Evolutionary conservation across 1,139 yeast genomes (phyloP).

Genomic region (Debaryomycetaceae sp.): DNA sequence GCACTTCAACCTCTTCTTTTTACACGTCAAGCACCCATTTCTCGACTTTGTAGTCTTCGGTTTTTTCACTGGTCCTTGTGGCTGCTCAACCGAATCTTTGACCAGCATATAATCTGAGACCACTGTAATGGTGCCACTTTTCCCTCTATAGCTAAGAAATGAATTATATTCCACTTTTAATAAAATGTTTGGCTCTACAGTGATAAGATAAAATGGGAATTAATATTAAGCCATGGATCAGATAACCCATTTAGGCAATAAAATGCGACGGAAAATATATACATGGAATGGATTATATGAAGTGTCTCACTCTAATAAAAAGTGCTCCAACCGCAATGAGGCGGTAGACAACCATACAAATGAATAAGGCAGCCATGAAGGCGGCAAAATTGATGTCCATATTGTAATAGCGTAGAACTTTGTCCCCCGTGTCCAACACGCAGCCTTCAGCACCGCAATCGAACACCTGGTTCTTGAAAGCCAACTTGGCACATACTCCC

Average conservation of each 20-base stretch:
- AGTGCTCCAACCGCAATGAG: constrained; percentile 23
- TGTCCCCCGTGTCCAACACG: constrained; percentile 30
- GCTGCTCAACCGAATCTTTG: not conserved
- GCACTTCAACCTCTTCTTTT: constrained; percentile 53
- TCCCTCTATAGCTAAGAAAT: not conserved
- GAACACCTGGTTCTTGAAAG: constrained; percentile 31
- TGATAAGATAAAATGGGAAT: constrained; percentile 3
- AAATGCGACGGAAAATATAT: not conserved
- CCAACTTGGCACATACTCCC: constrained; percentile 44
- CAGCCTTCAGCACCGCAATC: constrained; percentile 27
- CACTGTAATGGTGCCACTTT: not conserved
- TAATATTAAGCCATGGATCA: not conserved
- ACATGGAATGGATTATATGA: constrained; percentile 2
- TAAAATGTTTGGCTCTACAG: not conserved
- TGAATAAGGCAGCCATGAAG: constrained; percentile 33
- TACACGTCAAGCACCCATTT: constrained; percentile 55
- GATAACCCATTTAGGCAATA: not conserved
- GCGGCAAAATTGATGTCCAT: constrained; percentile 27
- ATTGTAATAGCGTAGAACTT: constrained; percentile 32
- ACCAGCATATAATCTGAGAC: not conserved
- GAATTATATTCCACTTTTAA: constrained; percentile 7
- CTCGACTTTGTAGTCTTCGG: constrained; percentile 26
- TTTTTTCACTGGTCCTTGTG: constrained; percentile 10
- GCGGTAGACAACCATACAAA: constrained; percentile 35
- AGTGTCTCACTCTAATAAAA: constrained; percentile 27